These are phyloP conservation scores for Apium graveolens DNA, from an alignment of 129 eudicot species.

Conservation along the genomic window DNA sequence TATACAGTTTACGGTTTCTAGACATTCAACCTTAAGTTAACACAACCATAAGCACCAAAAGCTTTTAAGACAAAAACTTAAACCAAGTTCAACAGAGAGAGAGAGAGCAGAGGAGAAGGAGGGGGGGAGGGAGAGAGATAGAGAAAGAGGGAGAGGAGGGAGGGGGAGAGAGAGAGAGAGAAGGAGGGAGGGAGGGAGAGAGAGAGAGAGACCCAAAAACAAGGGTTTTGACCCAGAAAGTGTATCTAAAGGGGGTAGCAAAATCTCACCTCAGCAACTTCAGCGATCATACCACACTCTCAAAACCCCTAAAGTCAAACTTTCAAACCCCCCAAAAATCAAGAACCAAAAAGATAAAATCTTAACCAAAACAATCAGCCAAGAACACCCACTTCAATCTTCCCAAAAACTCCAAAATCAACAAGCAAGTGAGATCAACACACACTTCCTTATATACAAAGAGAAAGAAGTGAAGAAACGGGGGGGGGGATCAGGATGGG, in stretches of 20 bases:
- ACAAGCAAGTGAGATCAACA: background rate
- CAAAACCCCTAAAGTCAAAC: constrained; percentile 3
- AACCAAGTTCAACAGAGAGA: background rate
- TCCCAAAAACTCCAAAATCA: background rate
- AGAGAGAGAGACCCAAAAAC: too few species aligned
- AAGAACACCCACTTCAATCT: background rate
- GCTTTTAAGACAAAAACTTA: background rate
- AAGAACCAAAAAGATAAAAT: constrained; percentile 11
- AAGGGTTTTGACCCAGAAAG: background rate
- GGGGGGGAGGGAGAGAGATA: too few species aligned
- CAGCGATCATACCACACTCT: constrained; percentile 10
- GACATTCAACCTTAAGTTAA: background rate
- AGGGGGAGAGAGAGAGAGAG: background rate
- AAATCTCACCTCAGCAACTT: constrained; percentile 2
- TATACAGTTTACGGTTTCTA: background rate
- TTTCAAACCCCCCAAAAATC: background rate
- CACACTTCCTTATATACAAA: background rate
- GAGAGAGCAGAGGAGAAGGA: too few species aligned
- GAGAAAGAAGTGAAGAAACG: background rate
- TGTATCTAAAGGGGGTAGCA: background rate
- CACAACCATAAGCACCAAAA: background rate
- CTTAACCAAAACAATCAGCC: background rate
- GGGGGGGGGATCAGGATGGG: background rate
- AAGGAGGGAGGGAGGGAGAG: background rate
- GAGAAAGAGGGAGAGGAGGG: background rate